A percentile compares a stretch with the other conserved stretches of the same genome.
Evolutionary conservation across 2,329 filamentous ascomycete species (phyloP).

Genomic region (Aphanocladium album): DNA sequence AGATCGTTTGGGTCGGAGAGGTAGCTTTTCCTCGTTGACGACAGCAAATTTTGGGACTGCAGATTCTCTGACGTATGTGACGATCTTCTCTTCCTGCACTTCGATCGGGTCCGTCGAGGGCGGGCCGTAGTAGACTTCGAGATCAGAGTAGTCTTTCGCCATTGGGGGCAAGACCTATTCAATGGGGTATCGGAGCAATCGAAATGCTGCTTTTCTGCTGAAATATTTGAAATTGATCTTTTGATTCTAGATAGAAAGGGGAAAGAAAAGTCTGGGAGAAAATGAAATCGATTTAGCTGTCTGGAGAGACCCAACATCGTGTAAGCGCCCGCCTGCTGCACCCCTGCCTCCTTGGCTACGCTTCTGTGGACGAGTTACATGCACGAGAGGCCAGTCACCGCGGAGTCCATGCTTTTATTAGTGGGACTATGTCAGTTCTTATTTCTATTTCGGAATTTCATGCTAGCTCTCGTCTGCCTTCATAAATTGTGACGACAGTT

Average conservation of each 20-base stretch:
- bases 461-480: too few relatives aligned
- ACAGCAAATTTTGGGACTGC: too few relatives aligned
- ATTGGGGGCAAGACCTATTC: neutral
- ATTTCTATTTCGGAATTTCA: too few relatives aligned
- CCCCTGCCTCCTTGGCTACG: too few relatives aligned
- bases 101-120: neutral
- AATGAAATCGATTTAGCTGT: too few relatives aligned
- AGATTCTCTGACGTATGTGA: neutral
- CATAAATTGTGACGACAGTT: too few relatives aligned
- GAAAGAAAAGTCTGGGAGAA: neutral
- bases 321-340: neutral
- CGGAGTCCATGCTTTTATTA: too few relatives aligned
- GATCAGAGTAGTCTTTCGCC: slow-evolving; percentile 9
- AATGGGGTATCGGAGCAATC: neutral
- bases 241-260: too few relatives aligned
- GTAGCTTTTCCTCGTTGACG: too few relatives aligned
- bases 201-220: neutral
- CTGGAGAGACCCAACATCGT: neutral
- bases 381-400: too few relatives aligned
- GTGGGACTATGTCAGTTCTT: too few relatives aligned
- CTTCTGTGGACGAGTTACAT: too few relatives aligned
- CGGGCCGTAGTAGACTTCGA: slow-evolving; percentile 3
- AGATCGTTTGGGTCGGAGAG: neutral
- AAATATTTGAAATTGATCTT: neutral
- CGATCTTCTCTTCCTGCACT: neutral